Conservation (phyloP, 2,329 filamentous ascomycete species). For the Blastomyces silverae region DNA sequence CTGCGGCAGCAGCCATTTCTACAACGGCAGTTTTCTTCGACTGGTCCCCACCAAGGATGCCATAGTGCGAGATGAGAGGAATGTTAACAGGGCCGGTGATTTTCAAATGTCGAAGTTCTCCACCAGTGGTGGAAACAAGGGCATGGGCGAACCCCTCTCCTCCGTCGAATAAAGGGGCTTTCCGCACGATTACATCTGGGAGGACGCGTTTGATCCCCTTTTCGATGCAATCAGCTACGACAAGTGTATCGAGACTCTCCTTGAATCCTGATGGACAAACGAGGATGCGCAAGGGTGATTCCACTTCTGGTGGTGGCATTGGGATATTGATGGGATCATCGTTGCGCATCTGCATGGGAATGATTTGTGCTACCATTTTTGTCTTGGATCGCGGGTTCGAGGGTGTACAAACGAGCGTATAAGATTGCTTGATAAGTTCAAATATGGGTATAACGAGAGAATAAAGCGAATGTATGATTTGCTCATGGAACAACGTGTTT, state of each 20-base stretch:
- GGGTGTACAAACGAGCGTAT: not conserved
- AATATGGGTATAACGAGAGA: not conserved
- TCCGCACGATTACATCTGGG: constrained; percentile 40
- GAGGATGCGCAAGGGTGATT: constrained; percentile 33
- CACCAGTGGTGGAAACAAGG: constrained; percentile 41
- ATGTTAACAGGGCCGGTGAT: constrained; percentile 44
- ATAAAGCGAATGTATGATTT: constrained; percentile 4
- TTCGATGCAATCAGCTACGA: constrained; percentile 49
- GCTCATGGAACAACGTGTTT: not conserved
- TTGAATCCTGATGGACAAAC: constrained; percentile 52
- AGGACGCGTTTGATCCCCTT: constrained; percentile 43
- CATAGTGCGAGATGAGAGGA: constrained; percentile 43
- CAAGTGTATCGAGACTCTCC: constrained; percentile 45
- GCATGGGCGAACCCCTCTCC: constrained; percentile 49
- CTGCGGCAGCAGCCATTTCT: constrained; percentile 51
- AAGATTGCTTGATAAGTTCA: not conserved
- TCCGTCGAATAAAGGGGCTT: constrained; percentile 49
- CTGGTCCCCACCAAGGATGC: constrained; percentile 35
- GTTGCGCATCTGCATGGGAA: not conserved
- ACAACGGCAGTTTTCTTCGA: constrained; percentile 42
- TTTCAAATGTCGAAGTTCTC: constrained; percentile 33
- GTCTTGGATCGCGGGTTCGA: not conserved
- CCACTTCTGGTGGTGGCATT: not conserved
- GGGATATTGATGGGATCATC: not conserved
- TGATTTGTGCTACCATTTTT: not conserved